Evolutionary conservation across 192 early-diverging fungal species (phyloP), one percentile per base, ranked within the genome.

Genomic region (Podila epicladia): DNA sequence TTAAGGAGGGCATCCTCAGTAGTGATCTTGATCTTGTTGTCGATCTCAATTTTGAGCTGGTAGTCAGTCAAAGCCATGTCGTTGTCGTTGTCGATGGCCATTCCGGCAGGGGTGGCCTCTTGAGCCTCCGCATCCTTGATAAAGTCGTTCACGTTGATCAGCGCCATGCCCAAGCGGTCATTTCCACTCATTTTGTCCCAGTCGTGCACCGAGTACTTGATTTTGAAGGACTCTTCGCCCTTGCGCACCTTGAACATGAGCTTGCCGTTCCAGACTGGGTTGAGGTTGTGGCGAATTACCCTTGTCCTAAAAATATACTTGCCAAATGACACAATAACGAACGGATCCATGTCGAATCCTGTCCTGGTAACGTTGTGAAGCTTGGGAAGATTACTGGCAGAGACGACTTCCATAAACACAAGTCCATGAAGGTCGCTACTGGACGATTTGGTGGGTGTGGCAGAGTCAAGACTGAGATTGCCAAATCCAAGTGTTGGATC

Each of bases 271-370:
- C 94, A 95, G 32, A 75, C 74, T 1, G 94, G 94, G 63, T 92
- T 89, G 9, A 93, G 83, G 26, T 85, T 89, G 69, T 95, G 92
- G 15, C 89, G 83, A 53, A 93, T 76, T 3, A 86, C 83, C 35
- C 88, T 73, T 9, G 94, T 94, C 31, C 93, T 82, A 71, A 92
- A 95, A 2, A 92, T 95, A 20, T 89, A 86, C 29, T 85, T 82
- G 28, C 89, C 87, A 82, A 90, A 93, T 11, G 92, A 89, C 17
- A 95, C 85, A 49, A 94, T 83, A 2, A 92, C 93, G 84, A 94
- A 95, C 0, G 94, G 94, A 78, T 95, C 94, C 87, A 93, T 94
- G 73, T 94, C 90, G 72, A 90, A 93, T 9, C 89, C 85, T 0
- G 88, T 89, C n/a, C 87, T 73, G 5, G 88, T 51, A n/a, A 80